A percentile compares a stretch with the other conserved stretches of the same genome.
Conservation (phyloP, 2,329 filamentous ascomycete species). For the Beauveria varroae region DNA sequence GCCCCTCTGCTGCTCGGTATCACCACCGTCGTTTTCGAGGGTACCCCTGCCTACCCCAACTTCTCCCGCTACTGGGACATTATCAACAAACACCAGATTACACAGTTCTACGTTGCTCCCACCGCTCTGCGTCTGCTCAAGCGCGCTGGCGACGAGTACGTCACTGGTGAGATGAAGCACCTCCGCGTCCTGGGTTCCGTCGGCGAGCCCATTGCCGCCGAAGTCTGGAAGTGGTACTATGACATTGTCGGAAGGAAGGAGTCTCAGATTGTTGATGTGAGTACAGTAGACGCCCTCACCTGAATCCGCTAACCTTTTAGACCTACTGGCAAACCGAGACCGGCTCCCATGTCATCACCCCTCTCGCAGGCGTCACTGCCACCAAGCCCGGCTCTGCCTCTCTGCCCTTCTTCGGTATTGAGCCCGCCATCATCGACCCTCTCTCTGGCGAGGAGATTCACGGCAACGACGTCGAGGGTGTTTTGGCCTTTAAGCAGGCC, state of each 20-base stretch:
- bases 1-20: conserved; percentile 88
- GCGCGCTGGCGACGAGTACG: conserved; percentile 88
- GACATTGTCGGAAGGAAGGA: conserved; percentile 90
- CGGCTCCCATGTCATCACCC: conserved; percentile 91
- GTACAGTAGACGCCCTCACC: conserved; percentile 27
- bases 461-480: conserved; percentile 95
- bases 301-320: conserved; percentile 36
- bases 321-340: conserved; percentile 99
- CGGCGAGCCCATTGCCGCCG: conserved; percentile 92
- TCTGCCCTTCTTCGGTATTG: conserved; percentile 95
- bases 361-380: conserved; percentile 84
- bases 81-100: conserved; percentile 88
- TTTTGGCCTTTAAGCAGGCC: conserved; percentile 91
- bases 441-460: conserved; percentile 88
- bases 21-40: conserved; percentile 93
- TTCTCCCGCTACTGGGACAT: conserved; percentile 99
- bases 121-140: conserved; percentile 90
- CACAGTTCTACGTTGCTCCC: conserved; percentile 96
- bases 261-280: conserved; percentile 87
- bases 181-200: conserved; percentile 89
- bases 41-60: conserved; percentile 92
- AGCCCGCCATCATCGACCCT: conserved; percentile 94
- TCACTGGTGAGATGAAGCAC: conserved; percentile 82
- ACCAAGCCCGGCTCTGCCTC: conserved; percentile 96
- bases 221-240: conserved; percentile 99